Evolutionary conservation across 2,329 filamentous ascomycete species (phyloP).

Genomic region (Penicillium italicum): DNA sequence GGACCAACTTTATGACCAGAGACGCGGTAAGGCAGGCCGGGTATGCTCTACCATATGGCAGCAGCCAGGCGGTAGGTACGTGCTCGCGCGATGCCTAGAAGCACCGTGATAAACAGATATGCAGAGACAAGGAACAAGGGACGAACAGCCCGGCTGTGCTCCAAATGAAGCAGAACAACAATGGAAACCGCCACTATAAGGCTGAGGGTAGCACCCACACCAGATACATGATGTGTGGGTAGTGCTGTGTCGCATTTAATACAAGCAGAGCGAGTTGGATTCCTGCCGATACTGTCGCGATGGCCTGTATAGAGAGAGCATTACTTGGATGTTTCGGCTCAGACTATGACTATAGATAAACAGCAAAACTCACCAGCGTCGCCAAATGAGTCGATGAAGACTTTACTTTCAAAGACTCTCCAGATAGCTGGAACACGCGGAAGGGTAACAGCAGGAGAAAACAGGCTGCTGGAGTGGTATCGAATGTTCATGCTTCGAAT

Average conservation of each 20-base stretch:
- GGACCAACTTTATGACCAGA: conserved; percentile 35
- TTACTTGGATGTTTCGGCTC: neutral
- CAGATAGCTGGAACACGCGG: conserved; percentile 13
- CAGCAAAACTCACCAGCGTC: conserved; percentile 6
- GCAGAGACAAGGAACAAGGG: conserved; percentile 32
- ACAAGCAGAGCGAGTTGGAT: neutral
- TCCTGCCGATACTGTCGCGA: neutral
- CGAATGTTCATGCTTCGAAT: neutral
- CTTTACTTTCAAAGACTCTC: conserved; percentile 11
- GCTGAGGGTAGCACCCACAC: conserved; percentile 10
- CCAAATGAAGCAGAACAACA: conserved; percentile 19
- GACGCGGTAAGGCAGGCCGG: conserved; percentile 35
- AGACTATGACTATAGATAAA: neutral
- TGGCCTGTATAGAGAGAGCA: neutral
- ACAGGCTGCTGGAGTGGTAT: neutral
- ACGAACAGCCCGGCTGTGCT: conserved; percentile 27
- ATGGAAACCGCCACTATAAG: conserved; percentile 18
- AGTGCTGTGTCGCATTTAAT: neutral
- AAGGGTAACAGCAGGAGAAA: conserved; percentile 10
- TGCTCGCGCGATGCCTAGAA: conserved; percentile 43
- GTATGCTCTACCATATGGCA: conserved; percentile 25
- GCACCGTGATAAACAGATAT: conserved; percentile 42
- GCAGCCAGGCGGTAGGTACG: conserved; percentile 41
- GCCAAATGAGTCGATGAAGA: conserved; percentile 6
- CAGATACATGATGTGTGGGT: neutral